Evolutionary conservation across 2,329 filamentous ascomycete genomes (phyloP).

Genomic region (Nannizzia gypsea): DNA sequence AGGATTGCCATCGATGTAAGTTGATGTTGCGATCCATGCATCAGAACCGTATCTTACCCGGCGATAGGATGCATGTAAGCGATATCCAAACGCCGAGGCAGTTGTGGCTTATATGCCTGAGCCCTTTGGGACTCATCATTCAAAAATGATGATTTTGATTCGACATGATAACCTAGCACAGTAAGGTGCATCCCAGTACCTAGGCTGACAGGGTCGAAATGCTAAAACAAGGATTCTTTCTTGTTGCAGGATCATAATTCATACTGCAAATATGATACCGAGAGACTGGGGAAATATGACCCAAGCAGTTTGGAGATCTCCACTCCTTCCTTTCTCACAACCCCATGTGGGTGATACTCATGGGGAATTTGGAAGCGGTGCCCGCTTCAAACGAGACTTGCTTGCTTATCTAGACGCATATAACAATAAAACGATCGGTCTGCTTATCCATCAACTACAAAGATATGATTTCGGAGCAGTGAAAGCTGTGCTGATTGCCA

Average conservation of each 20-base stretch:
- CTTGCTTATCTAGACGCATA: constrained; percentile 62
- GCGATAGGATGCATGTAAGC: constrained; percentile 47
- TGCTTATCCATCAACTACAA: constrained; percentile 47
- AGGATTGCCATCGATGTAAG: constrained; percentile 47
- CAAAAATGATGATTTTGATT: constrained; percentile 79
- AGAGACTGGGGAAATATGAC: constrained; percentile 83
- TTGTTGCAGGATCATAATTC: constrained; percentile 52
- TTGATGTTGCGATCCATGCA: not conserved
- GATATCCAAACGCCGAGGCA: constrained; percentile 56
- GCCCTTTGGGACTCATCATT: constrained; percentile 73
- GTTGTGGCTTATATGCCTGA: constrained; percentile 70
- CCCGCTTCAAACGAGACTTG: constrained; percentile 63
- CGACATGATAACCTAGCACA: constrained; percentile 65
- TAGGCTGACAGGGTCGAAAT: not conserved
- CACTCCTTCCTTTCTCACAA: constrained; percentile 47
- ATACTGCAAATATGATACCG: constrained; percentile 84
- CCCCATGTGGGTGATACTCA: not conserved
- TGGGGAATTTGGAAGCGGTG: constrained; percentile 45
- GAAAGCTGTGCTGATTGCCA: constrained; percentile 61
- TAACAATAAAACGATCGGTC: constrained; percentile 42
- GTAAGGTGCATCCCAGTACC: constrained; percentile 20
- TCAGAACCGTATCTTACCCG: not conserved
- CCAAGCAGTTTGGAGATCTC: constrained; percentile 70
- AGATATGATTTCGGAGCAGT: constrained; percentile 59
- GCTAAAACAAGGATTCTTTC: not conserved